Evolutionary conservation across 257 asterid species (phyloP).

Genomic region (Sherardia arvensis): DNA sequence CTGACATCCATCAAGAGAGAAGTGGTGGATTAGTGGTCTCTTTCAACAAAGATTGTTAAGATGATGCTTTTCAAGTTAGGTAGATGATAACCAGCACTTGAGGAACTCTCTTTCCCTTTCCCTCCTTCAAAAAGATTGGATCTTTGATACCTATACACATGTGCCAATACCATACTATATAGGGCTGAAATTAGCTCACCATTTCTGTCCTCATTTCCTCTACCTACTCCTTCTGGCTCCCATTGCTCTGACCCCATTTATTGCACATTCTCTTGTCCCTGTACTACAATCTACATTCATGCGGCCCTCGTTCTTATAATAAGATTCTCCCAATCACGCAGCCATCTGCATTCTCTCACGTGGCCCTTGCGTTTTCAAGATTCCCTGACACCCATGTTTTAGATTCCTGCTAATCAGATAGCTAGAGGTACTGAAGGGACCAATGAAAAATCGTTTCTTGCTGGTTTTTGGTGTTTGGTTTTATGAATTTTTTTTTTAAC

Average conservation of each 20-base stretch:
- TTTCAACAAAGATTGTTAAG: neutral
- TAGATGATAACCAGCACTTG: neutral
- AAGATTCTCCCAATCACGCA: neutral
- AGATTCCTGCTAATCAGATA: neutral
- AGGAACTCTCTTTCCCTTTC: neutral
- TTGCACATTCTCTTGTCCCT: slow-evolving; percentile 7
- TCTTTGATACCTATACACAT: neutral
- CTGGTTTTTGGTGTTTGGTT: neutral
- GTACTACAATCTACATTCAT: slow-evolving; percentile 1
- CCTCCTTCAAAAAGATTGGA: neutral
- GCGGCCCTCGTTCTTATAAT: slow-evolving; percentile 11
- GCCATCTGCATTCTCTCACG: no score
- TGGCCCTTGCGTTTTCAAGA: neutral
- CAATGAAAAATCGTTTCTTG: neutral
- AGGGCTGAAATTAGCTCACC: slow-evolving; percentile 7
- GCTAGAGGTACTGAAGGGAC: neutral
- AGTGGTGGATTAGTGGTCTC: neutral
- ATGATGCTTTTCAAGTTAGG: neutral
- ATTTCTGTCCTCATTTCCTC: slow-evolving; percentile 14
- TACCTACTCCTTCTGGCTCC: slow-evolving; percentile 10
- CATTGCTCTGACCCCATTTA: slow-evolving; percentile 1
- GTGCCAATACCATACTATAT: no score
- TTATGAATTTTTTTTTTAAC: neutral
- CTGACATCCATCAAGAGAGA: no score
- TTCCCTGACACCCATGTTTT: neutral